Percentiles rank a stretch among this genome's conserved stretches.
Evolutionary conservation across 2,329 filamentous ascomycete species (phyloP).

Genomic region (Aureobasidium sp.): DNA sequence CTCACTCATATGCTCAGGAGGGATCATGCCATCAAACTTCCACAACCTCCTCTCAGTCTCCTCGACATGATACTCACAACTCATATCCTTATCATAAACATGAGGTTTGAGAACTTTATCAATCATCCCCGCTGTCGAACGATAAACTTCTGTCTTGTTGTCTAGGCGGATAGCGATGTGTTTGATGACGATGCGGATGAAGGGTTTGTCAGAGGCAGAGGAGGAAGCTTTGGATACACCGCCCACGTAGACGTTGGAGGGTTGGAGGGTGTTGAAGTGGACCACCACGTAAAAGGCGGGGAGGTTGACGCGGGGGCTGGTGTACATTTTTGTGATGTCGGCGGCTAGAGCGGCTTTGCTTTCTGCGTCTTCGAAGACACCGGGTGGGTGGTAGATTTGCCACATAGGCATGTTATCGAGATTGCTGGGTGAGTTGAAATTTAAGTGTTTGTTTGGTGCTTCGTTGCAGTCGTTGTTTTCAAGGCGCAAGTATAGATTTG

Average conservation of each 20-base stretch:
- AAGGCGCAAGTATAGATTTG: background rate
- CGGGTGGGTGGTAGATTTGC: constrained; percentile 45
- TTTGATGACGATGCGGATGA: constrained; percentile 40
- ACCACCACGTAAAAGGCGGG: constrained; percentile 53
- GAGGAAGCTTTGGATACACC: constrained; percentile 31
- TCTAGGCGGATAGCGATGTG: constrained; percentile 36
- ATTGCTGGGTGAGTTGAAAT: background rate
- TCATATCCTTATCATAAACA: constrained; percentile 45
- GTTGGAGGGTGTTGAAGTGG: constrained; percentile 40
- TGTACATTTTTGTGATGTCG: constrained; percentile 48
- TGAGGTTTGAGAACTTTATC: constrained; percentile 43
- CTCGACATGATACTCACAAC: constrained; percentile 49
- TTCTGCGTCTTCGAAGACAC: constrained; percentile 35
- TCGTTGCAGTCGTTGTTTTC: background rate
- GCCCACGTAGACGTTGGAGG: constrained; percentile 35
- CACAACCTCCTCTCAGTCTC: constrained; percentile 50
- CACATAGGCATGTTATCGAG: constrained; percentile 46
- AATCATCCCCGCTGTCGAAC: constrained; percentile 29
- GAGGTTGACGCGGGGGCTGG: constrained; percentile 33
- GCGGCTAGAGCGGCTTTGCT: constrained; percentile 37
- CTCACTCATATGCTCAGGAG: constrained; percentile 41
- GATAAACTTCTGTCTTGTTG: constrained; percentile 25
- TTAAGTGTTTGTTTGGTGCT: background rate
- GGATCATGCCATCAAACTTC: constrained; percentile 48
- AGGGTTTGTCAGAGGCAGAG: constrained; percentile 30